Conservation (phyloP, 2,329 filamentous ascomycete species). For the Ophiosphaerella narmari region DNA sequence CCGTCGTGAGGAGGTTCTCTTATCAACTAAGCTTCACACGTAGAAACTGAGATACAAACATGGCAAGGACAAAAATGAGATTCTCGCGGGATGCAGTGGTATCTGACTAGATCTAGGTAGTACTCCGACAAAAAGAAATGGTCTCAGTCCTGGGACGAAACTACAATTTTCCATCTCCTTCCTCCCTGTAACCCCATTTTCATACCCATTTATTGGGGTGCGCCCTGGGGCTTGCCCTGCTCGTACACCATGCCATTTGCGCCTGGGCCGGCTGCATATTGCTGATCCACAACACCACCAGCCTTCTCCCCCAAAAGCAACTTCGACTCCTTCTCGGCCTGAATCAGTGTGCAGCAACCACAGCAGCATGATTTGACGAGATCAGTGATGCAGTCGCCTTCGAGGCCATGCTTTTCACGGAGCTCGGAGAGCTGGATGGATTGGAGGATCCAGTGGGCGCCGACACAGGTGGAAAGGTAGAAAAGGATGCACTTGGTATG, state of each 20-base stretch:
- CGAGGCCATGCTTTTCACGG: conserved; percentile 27
- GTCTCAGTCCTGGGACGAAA: no score
- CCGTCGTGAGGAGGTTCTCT: no score
- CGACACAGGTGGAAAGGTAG: conserved; percentile 19
- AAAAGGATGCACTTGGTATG: conserved; percentile 25
- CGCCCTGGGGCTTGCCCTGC: neutral
- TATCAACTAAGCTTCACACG: no score
- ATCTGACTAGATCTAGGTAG: neutral
- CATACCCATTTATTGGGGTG: neutral
- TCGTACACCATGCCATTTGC: conserved; percentile 7
- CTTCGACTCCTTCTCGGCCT: conserved; percentile 22
- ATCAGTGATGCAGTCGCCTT: conserved; percentile 26
- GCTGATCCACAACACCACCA: conserved; percentile 11
- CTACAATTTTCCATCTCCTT: neutral
- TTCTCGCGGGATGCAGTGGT: neutral
- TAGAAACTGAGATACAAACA: no score
- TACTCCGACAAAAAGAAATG: no score
- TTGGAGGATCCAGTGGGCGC: conserved; percentile 16
- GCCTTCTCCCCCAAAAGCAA: conserved; percentile 20
- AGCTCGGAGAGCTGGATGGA: conserved; percentile 31
- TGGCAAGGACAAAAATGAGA: no score
- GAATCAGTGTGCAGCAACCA: conserved; percentile 27
- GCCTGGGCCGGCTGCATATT: conserved; percentile 6
- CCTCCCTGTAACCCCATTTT: neutral
- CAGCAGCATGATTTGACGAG: conserved; percentile 29